Evolutionary conservation across 257 asterid genomes (phyloP).

Genomic region (Voacanga thouarsii): DNA sequence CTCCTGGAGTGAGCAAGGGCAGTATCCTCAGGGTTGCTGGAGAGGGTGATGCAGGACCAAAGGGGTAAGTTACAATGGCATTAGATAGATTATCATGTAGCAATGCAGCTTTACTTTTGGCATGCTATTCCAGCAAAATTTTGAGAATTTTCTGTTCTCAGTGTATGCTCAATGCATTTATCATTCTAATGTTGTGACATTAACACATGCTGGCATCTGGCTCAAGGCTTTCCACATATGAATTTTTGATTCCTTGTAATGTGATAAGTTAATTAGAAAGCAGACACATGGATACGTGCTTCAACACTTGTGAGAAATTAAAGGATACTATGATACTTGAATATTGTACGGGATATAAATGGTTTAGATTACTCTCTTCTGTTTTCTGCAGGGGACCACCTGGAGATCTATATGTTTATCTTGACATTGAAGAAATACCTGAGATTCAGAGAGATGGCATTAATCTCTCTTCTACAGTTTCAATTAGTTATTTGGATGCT

Average conservation of each 20-base stretch:
- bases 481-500: conserved; percentile 88
- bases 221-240: neutral
- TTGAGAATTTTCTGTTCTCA: neutral
- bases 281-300: neutral
- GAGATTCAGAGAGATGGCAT: conserved; percentile 98
- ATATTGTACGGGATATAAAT: neutral
- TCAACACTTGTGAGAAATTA: neutral
- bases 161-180: neutral
- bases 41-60: conserved; percentile 98
- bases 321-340: neutral
- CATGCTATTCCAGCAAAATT: neutral
- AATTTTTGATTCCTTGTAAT: neutral
- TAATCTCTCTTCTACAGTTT: conserved; percentile 71
- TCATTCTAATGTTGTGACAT: neutral
- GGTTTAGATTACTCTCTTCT: conserved; percentile 9
- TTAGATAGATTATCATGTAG: neutral
- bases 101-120: conserved; percentile 1
- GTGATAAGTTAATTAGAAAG: neutral
- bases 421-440: conserved; percentile 81
- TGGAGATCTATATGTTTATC: conserved; percentile 97
- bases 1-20: conserved; percentile 98
- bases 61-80: conserved; percentile 58
- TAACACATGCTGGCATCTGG: neutral
- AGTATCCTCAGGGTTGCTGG: conserved; percentile 97
- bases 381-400: conserved; percentile 62